A percentile compares a stretch with the other conserved stretches of the same genome.
Evolutionary conservation across 2,329 filamentous ascomycete genomes (phyloP).

Genomic region (Alternaria arbusti): DNA sequence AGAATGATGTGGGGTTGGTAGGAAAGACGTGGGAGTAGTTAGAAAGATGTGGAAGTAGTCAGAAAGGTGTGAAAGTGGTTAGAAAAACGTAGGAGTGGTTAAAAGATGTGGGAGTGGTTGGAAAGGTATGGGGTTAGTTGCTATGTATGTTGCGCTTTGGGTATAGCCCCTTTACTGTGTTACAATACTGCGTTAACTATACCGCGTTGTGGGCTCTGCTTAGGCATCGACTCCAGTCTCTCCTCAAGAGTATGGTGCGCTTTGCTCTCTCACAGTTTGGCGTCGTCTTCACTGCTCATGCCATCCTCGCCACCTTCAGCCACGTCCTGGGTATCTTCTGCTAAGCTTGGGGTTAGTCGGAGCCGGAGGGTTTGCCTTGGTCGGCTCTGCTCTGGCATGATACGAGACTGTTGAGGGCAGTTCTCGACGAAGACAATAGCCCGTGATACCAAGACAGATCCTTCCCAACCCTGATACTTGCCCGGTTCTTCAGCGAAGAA

Average conservation of each 20-base stretch:
- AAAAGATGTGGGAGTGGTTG: background rate
- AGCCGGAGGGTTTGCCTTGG: background rate
- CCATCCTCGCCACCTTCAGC: background rate
- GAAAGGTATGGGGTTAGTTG: no score
- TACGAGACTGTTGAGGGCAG: background rate
- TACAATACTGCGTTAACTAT: no score
- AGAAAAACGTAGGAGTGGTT: no score
- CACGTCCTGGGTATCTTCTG: background rate
- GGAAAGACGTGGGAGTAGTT: no score
- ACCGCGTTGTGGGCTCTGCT: no score
- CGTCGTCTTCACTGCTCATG: background rate
- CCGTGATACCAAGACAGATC: background rate
- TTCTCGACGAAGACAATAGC: background rate
- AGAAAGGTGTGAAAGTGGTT: no score
- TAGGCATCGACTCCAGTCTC: no score
- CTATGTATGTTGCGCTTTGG: background rate
- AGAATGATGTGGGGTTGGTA: no score
- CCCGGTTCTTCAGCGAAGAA: background rate
- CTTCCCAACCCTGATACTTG: background rate
- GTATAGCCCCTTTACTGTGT: no score
- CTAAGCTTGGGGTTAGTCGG: background rate
- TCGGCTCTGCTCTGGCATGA: background rate
- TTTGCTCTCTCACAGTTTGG: background rate
- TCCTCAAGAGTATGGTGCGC: no score
- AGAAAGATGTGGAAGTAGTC: no score